Conservation (phyloP, 805 yeast species). For the Wickerhamomyces chambardii region DNA sequence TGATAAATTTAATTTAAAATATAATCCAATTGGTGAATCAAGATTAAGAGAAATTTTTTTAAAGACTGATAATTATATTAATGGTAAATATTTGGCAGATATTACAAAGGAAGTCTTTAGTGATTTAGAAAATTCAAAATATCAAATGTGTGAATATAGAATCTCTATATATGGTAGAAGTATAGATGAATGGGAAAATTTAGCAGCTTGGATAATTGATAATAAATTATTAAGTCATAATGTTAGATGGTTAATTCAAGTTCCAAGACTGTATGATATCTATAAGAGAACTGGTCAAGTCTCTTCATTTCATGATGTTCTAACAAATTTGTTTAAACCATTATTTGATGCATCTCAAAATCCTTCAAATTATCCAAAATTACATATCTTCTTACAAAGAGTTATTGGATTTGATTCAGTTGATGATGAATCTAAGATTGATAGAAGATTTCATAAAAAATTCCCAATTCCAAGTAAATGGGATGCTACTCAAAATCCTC, state of each 20-base stretch:
- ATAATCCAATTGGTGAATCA: conserved; percentile 97
- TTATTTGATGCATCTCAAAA: conserved; percentile 82
- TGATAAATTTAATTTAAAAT: conserved; percentile 94
- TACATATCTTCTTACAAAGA: conserved; percentile 80
- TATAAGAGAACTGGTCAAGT: conserved; percentile 75
- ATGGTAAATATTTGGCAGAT: conserved; percentile 88
- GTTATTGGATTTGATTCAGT: conserved; percentile 98
- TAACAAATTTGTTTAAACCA: conserved; percentile 77
- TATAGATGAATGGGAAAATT: conserved; percentile 86
- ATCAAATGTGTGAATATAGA: conserved; percentile 96
- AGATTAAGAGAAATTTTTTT: conserved; percentile 92
- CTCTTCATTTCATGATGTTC: conserved; percentile 61
- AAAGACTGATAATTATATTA: conserved; percentile 88
- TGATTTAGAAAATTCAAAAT: conserved; percentile 90
- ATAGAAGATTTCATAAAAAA: conserved; percentile 71
- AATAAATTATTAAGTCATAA: conserved; percentile 87
- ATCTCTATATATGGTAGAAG: conserved; percentile 92
- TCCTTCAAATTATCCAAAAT: conserved; percentile 85
- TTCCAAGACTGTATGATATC: conserved; percentile 88
- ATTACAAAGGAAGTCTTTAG: conserved; percentile 88
- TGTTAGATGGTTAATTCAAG: conserved; percentile 94
- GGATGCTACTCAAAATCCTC: conserved; percentile 78
- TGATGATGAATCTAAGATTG: conserved; percentile 94
- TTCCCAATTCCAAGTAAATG: conserved; percentile 84
- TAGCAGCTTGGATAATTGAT: conserved; percentile 93